These are phyloP conservation scores for Misopates orontium DNA, from an alignment of 257 asterid species.

Conservation along the genomic window DNA sequence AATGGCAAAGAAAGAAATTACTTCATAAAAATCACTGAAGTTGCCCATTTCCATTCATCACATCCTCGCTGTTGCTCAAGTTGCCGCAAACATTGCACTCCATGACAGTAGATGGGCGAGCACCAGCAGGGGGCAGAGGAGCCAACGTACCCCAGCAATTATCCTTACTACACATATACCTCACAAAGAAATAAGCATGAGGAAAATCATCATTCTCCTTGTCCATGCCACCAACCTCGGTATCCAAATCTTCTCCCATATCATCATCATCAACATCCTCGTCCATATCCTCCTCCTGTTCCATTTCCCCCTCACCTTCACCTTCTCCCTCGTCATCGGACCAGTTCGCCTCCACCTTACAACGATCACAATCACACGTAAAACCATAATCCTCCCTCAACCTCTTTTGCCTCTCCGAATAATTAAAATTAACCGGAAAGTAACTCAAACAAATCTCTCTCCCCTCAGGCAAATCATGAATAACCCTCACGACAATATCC, in stretches of 20 bases:
- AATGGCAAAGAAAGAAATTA: background rate
- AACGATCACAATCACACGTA: slow-evolving; percentile 79
- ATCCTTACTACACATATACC: slow-evolving; percentile 74
- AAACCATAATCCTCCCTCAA: slow-evolving; percentile 89
- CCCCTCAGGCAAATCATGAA: slow-evolving; percentile 74
- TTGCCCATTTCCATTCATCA: slow-evolving; percentile 26
- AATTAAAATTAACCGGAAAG: slow-evolving; percentile 82
- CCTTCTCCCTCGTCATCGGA: slow-evolving; percentile 67
- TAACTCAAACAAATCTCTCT: slow-evolving; percentile 87
- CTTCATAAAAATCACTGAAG: slow-evolving; percentile 24
- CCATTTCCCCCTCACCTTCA: slow-evolving; percentile 55
- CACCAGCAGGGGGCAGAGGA: slow-evolving; percentile 63
- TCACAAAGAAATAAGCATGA: slow-evolving; percentile 78
- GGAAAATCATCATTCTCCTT: slow-evolving; percentile 62
- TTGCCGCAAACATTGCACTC: slow-evolving; percentile 90
- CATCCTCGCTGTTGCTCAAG: slow-evolving; percentile 49
- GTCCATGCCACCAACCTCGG: slow-evolving; percentile 33
- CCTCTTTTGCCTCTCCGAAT: slow-evolving; percentile 73
- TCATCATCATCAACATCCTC: slow-evolving; percentile 44
- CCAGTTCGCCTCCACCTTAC: slow-evolving; percentile 94
- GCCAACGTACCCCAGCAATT: slow-evolving; percentile 93
- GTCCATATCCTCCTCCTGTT: slow-evolving; percentile 54
- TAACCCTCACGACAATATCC: slow-evolving; percentile 65
- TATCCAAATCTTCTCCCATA: slow-evolving; percentile 34
- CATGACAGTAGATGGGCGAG: slow-evolving; percentile 46